Evolutionary conservation across 441 rosid species (phyloP).

Genomic region (Viola pubescens): DNA sequence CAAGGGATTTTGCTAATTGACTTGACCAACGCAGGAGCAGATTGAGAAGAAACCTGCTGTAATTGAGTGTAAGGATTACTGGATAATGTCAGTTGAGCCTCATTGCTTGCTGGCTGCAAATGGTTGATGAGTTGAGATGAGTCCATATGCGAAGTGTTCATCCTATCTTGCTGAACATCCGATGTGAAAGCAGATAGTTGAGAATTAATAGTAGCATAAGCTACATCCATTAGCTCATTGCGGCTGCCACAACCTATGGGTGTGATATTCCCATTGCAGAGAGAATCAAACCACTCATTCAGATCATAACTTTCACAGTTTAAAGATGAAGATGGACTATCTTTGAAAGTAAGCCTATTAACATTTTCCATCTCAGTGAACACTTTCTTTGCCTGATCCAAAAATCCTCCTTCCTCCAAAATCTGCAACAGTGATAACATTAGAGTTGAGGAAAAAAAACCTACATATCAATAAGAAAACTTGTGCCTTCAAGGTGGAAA

Average conservation of each 20-base stretch:
- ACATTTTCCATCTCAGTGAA: conserved; percentile 26
- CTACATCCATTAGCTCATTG: conserved; percentile 34
- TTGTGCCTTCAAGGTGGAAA: no score
- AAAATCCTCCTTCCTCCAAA: conserved; percentile 46
- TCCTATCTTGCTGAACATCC: conserved; percentile 28
- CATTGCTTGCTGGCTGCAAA: conserved; percentile 13
- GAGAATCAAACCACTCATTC: conserved; percentile 47
- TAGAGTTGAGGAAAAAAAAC: conserved; percentile 14
- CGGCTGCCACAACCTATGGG: conserved; percentile 30
- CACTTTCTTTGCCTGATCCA: conserved; percentile 45
- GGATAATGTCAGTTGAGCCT: conserved; percentile 17
- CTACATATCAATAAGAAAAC: no score
- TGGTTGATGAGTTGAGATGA: conserved; percentile 20
- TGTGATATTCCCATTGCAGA: conserved; percentile 34
- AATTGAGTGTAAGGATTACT: conserved; percentile 14
- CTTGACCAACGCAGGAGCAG: conserved; percentile 18
- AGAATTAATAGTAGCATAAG: conserved; percentile 27
- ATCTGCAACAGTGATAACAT: conserved; percentile 35
- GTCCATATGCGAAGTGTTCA: conserved; percentile 17
- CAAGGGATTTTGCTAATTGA: conserved; percentile 28
- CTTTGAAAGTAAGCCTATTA: conserved; percentile 21
- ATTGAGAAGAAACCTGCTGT: conserved; percentile 15
- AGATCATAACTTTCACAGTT: conserved; percentile 35
- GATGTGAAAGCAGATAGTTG: conserved; percentile 18
- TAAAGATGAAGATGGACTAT: conserved; percentile 24